A percentile compares a stretch with the other conserved stretches of the same genome.
Evolutionary conservation across 2,329 filamentous ascomycete genomes (phyloP).

Genomic region (Zymoseptoria tritici): DNA sequence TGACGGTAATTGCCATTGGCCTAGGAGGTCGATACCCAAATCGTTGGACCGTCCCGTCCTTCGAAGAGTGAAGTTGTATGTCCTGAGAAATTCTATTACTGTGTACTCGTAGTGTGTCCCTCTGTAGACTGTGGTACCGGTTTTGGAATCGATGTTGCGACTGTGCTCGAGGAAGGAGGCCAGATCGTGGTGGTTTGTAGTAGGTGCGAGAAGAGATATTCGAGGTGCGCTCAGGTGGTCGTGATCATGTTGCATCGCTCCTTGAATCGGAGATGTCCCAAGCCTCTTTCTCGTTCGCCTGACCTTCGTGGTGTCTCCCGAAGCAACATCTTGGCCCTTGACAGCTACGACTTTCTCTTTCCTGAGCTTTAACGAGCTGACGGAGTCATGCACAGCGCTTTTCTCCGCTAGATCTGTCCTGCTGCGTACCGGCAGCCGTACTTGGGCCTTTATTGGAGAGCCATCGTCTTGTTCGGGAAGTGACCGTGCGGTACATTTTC

Average conservation of each 20-base stretch:
- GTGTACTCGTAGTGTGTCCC: constrained; percentile 76
- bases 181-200: constrained; percentile 53
- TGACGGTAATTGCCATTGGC: constrained; percentile 56
- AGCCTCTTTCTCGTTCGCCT: not conserved
- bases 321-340: too few relatives aligned
- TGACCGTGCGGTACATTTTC: not conserved
- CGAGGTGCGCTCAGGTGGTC: not conserved
- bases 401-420: not conserved
- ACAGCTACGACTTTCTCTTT: too few relatives aligned
- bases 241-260: not conserved
- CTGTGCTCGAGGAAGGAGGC: constrained; percentile 60
- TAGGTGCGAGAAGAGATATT: constrained; percentile 19
- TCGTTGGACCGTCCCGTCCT: constrained; percentile 62
- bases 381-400: not conserved
- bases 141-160: constrained; percentile 47
- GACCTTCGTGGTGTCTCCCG: not conserved
- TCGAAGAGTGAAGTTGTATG: constrained; percentile 56
- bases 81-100: constrained; percentile 48
- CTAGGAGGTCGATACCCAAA: constrained; percentile 66
- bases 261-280: not conserved
- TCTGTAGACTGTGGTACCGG: constrained; percentile 53
- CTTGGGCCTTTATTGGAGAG: not conserved
- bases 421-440: not conserved
- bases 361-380: not conserved
- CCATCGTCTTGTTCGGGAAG: not conserved